phyloP scores from a whole-genome alignment of 352 stramenopile genomes.

The Phytophthora meadii region DNA sequence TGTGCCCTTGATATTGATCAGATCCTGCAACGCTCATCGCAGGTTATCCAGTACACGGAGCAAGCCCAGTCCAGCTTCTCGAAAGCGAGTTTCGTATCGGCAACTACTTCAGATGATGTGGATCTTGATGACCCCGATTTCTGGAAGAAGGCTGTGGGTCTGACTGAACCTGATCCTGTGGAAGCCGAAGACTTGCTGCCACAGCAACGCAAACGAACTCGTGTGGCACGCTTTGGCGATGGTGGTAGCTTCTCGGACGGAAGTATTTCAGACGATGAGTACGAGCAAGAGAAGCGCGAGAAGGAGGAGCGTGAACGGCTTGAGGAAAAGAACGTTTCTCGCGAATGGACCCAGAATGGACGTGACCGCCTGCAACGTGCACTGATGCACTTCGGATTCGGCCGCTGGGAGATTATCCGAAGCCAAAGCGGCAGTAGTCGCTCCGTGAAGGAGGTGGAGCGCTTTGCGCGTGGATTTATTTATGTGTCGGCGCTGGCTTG shows the following conservation, averaged over 20 bases:
- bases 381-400: slow-evolving; percentile 90
- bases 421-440: slow-evolving; percentile 89
- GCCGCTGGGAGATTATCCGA: slow-evolving; percentile 89
- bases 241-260: slow-evolving; percentile 70
- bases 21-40: slow-evolving; percentile 93
- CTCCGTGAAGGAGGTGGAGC: slow-evolving; percentile 82
- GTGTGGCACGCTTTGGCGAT: slow-evolving; percentile 82
- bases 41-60: slow-evolving; percentile 87
- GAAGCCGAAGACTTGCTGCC: slow-evolving; percentile 71
- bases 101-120: slow-evolving; percentile 92
- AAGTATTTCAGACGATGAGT: slow-evolving; percentile 72
- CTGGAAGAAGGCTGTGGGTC: slow-evolving; percentile 98
- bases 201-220: slow-evolving; percentile 87
- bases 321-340: slow-evolving; percentile 73
- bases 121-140: slow-evolving; percentile 99
- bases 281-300: slow-evolving; percentile 52
- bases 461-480: slow-evolving; percentile 88
- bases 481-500: slow-evolving; percentile 86
- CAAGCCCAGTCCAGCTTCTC: slow-evolving; percentile 90
- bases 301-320: slow-evolving; percentile 56
- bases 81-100: slow-evolving; percentile 93
- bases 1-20: slow-evolving; percentile 98
- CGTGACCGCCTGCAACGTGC: slow-evolving; percentile 84
- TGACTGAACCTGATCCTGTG: slow-evolving; percentile 73
- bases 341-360: slow-evolving; percentile 89